A percentile compares a stretch with the other conserved stretches of the same genome.
Evolutionary conservation across 257 asterid genomes (phyloP).

Genomic region (Verbena officinalis): DNA sequence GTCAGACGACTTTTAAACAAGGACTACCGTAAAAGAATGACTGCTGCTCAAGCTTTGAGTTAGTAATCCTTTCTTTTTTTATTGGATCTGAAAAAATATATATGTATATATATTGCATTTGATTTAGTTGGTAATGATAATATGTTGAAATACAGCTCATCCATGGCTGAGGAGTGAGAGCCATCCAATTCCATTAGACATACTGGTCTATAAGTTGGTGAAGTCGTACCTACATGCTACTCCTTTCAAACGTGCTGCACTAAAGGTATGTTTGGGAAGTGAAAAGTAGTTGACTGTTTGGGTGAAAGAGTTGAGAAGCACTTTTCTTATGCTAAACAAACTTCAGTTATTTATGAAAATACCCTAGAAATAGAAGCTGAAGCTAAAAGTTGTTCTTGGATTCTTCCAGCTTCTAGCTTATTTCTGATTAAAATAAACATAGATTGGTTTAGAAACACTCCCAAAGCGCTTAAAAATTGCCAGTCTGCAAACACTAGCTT

Average conservation of each 20-base stretch:
- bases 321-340: too few relatives aligned
- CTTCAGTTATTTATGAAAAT: too few relatives aligned
- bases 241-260: constrained; percentile 96
- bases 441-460: too few relatives aligned
- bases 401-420: background rate
- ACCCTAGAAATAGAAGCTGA: too few relatives aligned
- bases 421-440: too few relatives aligned
- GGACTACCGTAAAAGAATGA: constrained; percentile 96
- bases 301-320: too few relatives aligned
- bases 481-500: too few relatives aligned
- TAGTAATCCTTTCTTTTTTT: constrained; percentile 39
- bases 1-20: constrained; percentile 86
- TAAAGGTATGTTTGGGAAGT: constrained; percentile 85
- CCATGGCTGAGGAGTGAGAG: constrained; percentile 93
- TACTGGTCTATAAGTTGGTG: constrained; percentile 77
- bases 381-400: too few relatives aligned
- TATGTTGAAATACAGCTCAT: constrained; percentile 63
- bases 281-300: too few relatives aligned
- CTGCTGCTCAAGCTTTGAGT: constrained; percentile 99
- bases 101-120: too few relatives aligned
- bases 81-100: background rate
- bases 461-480: too few relatives aligned
- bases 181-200: constrained; percentile 89
- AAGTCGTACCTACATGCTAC: constrained; percentile 83
- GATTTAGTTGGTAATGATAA: background rate